These are phyloP conservation scores for Cymodocea nodosa DNA, from an alignment of 116 monocot genomes.

Conservation along the genomic window DNA sequence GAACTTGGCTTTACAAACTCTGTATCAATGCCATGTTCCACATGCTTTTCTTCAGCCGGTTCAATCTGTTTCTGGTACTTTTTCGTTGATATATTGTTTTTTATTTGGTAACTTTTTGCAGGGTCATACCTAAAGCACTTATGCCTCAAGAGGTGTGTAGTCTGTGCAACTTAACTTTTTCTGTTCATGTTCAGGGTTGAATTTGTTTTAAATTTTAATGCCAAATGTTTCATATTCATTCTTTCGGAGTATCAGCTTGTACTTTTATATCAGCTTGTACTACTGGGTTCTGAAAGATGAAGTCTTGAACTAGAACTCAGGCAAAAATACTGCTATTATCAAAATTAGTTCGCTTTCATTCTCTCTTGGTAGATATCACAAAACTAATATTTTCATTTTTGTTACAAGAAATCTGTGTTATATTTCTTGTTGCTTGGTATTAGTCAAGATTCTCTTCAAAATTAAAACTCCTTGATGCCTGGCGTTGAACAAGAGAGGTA, in stretches of 20 bases:
- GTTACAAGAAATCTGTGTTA: neutral
- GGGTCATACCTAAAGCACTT: conserved; percentile 82
- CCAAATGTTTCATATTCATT: neutral
- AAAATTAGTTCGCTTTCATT: neutral
- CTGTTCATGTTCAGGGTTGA: neutral
- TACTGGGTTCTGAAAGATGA: too few species aligned
- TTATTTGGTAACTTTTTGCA: conserved; percentile 11
- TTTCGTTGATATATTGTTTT: neutral
- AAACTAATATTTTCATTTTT: neutral
- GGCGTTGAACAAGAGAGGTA: too few species aligned
- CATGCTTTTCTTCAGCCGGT: too few species aligned
- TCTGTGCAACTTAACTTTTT: neutral
- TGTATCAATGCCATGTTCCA: too few species aligned
- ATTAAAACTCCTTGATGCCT: too few species aligned
- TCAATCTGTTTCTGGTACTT: neutral
- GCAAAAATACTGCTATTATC: too few species aligned
- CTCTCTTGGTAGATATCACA: neutral
- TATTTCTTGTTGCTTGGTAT: too few species aligned
- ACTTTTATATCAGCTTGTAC: too few species aligned
- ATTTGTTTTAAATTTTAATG: neutral
- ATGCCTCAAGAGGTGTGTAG: conserved; percentile 65
- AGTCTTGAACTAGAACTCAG: too few species aligned
- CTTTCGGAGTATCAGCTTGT: too few species aligned
- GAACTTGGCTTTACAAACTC: too few species aligned
- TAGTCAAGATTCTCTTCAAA: too few species aligned